Evolutionary conservation across 1,139 yeast species (phyloP).

Genomic region (Suhomyces maxii): DNA sequence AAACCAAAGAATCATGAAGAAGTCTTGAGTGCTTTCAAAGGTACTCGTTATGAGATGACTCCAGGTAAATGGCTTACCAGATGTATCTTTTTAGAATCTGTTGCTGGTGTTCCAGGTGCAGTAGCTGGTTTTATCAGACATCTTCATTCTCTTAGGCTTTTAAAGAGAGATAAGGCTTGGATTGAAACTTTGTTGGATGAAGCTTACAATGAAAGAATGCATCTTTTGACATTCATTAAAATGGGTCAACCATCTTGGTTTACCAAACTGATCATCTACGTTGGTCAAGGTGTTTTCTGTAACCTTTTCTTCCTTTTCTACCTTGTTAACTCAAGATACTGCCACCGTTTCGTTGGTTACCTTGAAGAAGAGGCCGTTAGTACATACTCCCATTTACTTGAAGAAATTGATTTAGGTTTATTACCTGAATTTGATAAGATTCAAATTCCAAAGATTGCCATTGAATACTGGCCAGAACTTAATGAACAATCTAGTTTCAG

Average conservation of each 20-base stretch:
- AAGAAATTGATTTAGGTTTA: slow-evolving; percentile 54
- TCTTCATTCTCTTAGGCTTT: slow-evolving; percentile 58
- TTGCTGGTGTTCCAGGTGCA: slow-evolving; percentile 82
- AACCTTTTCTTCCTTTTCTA: slow-evolving; percentile 65
- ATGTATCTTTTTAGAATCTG: slow-evolving; percentile 64
- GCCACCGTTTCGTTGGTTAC: slow-evolving; percentile 79
- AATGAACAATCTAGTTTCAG: slow-evolving; percentile 51
- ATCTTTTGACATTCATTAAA: slow-evolving; percentile 66
- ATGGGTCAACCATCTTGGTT: slow-evolving; percentile 65
- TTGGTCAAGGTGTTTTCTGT: slow-evolving; percentile 74
- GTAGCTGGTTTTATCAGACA: slow-evolving; percentile 73
- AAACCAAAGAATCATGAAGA: slow-evolving; percentile 39
- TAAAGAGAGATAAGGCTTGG: slow-evolving; percentile 74
- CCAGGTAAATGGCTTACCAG: slow-evolving; percentile 69
- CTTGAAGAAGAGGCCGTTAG: slow-evolving; percentile 78
- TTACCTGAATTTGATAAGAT: slow-evolving; percentile 49
- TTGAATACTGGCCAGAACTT: slow-evolving; percentile 60
- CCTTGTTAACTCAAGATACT: slow-evolving; percentile 59
- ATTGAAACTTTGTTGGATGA: slow-evolving; percentile 73
- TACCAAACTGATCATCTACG: slow-evolving; percentile 54
- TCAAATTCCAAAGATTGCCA: slow-evolving; percentile 58
- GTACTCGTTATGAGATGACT: slow-evolving; percentile 57
- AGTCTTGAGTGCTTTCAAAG: slow-evolving; percentile 37
- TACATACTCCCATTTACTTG: slow-evolving; percentile 63
- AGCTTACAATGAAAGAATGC: slow-evolving; percentile 81